phyloP scores from a whole-genome alignment of 1,284 basidiomycete species.

The Apiotrichum mycotoxinovorans region DNA sequence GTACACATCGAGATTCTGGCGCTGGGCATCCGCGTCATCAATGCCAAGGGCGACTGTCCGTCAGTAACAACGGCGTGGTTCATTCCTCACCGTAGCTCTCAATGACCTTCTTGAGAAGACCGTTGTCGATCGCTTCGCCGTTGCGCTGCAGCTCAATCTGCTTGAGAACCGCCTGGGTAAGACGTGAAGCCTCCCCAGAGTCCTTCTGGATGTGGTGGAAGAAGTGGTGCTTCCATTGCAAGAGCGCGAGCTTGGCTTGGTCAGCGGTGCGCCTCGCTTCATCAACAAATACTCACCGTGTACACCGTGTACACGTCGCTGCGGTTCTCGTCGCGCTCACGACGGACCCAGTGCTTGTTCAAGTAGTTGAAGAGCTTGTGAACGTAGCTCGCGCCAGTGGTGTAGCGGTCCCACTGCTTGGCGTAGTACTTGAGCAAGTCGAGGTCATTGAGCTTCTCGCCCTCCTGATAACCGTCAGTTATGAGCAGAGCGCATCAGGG shows the following conservation, averaged over 20 bases:
- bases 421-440: conserved; percentile 89
- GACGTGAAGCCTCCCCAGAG: conserved; percentile 63
- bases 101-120: conserved; percentile 91
- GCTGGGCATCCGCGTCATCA: conserved; percentile 69
- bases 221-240: conserved; percentile 92
- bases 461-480: conserved; percentile 55
- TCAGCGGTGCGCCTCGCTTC: not conserved
- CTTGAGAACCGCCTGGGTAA: conserved; percentile 82
- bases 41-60: conserved; percentile 79
- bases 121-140: conserved; percentile 89
- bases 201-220: conserved; percentile 74
- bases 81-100: conserved; percentile 71
- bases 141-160: conserved; percentile 91
- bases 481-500: conserved; percentile 4
- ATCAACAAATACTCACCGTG: conserved; percentile 62
- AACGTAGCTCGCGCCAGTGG: conserved; percentile 92
- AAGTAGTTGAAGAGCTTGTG: conserved; percentile 94
- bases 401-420: conserved; percentile 91
- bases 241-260: conserved; percentile 73
- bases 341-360: conserved; percentile 98
- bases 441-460: conserved; percentile 77
- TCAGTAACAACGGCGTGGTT: not conserved
- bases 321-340: conserved; percentile 95
- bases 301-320: conserved; percentile 95
- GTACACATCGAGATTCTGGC: conserved; percentile 76